Evolutionary conservation across 257 asterid genomes (phyloP), one percentile per base, ranked within the genome.

Genomic region (Ajuga chamaepitys): DNA sequence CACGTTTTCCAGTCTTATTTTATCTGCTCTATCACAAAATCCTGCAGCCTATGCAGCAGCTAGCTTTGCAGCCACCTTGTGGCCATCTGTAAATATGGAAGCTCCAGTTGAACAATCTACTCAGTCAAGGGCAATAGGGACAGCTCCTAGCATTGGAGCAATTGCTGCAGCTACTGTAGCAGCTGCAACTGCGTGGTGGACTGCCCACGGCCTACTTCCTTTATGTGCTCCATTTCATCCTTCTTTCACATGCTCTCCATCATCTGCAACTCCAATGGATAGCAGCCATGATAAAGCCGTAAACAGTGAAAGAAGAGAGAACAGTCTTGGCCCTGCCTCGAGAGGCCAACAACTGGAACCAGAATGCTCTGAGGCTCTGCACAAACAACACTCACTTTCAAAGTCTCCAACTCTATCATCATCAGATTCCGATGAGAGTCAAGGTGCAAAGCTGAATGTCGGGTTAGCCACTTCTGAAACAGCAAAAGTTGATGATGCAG

Each of bases 151-250:
- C 72, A 74, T 87, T 75, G 91, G 82, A 16, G 86, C 95, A 70
- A 76, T 93, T 77, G 96, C 97, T 65, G 88, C 95, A 51, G 99
- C 96, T 50, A 93, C 99, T 9, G 97, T 89, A 62, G 95, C 99
- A 37, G 96, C 97, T 61, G 99, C 99, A 66, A 83, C 95, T 40
- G 87, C 99, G 46, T 93, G 99, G 99, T 93, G 99, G 99, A 83
- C 97, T 3, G 95, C 97, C 68, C 85, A 89, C 70, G 97, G 99
- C 46, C 82, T 93, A 66, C 86, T 93, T 67, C 99, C 99, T 53
- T 58, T 87, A 65, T 89, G 91, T 76, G 74, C 90, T 76, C 98
- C 94, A 7, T 76, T 80, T 80, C 86, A 82, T 55, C 82, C 86
- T 70, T 84, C 86, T 58, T 81, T 85, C 65, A 77, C 83, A 66